Evolutionary conservation across 805 yeast genomes (phyloP), one percentile per base, ranked within the genome.

Genomic region (Candida glaebosa): DNA sequence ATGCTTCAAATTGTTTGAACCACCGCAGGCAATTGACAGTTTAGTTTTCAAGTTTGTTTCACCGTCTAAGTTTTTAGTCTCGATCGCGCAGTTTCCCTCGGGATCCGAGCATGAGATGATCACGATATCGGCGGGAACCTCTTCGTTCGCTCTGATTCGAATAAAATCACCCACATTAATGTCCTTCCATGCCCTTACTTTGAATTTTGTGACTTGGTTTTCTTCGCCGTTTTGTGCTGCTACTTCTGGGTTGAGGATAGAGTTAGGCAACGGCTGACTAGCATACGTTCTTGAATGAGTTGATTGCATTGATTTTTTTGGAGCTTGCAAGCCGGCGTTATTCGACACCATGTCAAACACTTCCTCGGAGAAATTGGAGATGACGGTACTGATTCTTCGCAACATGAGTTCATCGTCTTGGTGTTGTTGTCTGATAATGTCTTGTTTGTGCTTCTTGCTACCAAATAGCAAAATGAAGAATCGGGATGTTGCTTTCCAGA

Each of bases 1-100:
- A 48, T 74, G 82, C 35, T 69, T 72, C 32, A 85, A 57, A 38
- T 56, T 61, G 12, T 50, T 42, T 2, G 70, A 63, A 6, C 69
- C 64, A 10, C 87, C 84, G 48, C 80, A 70, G 12, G 67, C 66
- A 25, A 86, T 55, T 5, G 84, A 67, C 22, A 66, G 68, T 44
- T 81, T 76, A 18, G 69, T 66, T 56, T 85, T 86, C 57, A 85
- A 70, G 55, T 82, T 85, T 3, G 91, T 82, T 60, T 85, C 95
- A 61, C 95, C 95, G 62, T 86, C 95, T 50, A 86, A 70, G 60
- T 85, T 85, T 54, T 84, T 85, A 0, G 95, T 86, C 60, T 85
- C 95, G 22, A 85, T 79, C 50, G 79, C 85, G 61, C 90, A 84
- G 38, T 75, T 77, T 38, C 82, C 83, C 50, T 84, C 87, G 1